Evolutionary conservation across 345 rosid genomes (phyloP).

Genomic region (Alliaria petiolata): DNA sequence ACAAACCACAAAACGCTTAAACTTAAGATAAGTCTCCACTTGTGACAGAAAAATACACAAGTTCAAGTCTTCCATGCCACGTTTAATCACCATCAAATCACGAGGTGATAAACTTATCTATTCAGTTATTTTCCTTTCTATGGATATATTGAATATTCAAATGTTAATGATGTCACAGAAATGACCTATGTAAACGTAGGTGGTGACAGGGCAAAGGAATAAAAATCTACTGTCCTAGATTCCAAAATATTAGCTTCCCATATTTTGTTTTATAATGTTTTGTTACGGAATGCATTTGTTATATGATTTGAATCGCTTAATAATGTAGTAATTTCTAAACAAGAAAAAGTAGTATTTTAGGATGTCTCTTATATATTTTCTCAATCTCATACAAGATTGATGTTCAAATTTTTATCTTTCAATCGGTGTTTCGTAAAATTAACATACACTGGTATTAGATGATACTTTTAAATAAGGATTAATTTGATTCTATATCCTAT

Average conservation of each 20-base stretch:
- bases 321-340: neutral
- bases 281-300: too few relatives aligned
- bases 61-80: constrained; percentile 14
- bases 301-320: neutral
- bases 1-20: neutral
- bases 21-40: neutral
- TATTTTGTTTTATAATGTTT: too few relatives aligned
- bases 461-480: neutral
- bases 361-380: neutral
- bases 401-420: neutral
- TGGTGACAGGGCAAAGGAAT: neutral
- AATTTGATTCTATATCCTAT: too few relatives aligned
- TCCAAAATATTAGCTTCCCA: too few relatives aligned
- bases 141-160: too few relatives aligned
- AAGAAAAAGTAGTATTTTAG: neutral
- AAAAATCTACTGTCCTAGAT: neutral
- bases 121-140: neutral
- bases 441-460: neutral
- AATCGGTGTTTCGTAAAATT: neutral
- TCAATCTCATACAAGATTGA: neutral
- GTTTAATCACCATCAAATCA: constrained; percentile 22
- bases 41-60: too few relatives aligned
- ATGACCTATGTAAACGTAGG: constrained; percentile 17
- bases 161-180: constrained; percentile 17
- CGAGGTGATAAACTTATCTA: constrained; percentile 5